Evolutionary conservation across 345 rosid species (phyloP).

Genomic region (Eucalyptus decipiens): DNA sequence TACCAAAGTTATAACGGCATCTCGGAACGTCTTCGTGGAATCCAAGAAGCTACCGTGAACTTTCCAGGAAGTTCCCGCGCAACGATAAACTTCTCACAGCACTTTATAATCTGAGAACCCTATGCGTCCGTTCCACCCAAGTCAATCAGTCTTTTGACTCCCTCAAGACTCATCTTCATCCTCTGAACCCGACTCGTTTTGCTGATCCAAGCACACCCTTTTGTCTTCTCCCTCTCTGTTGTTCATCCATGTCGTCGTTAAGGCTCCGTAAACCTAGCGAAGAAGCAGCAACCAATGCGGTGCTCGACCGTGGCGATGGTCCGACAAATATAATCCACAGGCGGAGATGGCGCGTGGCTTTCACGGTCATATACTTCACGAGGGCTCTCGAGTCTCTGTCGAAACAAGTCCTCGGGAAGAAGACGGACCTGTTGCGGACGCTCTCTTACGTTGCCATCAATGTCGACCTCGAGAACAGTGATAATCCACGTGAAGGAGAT

Average conservation of each 20-base stretch:
- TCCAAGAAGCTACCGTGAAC: background rate
- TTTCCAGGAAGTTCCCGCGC: background rate
- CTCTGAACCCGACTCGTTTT: background rate
- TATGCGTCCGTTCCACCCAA: background rate
- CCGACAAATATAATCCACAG: too few species aligned
- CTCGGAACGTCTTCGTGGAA: too few species aligned
- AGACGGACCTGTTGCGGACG: too few species aligned
- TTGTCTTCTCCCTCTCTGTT: background rate
- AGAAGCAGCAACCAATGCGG: background rate
- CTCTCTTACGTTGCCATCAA: too few species aligned
- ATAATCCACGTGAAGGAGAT: too few species aligned
- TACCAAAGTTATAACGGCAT: too few species aligned
- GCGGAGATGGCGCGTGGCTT: too few species aligned
- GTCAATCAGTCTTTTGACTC: background rate
- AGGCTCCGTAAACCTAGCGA: background rate
- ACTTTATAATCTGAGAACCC: background rate
- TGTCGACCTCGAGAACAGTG: too few species aligned
- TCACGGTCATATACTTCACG: too few species aligned
- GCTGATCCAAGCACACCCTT: background rate
- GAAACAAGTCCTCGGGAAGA: too few species aligned
- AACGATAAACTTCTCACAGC: accelerated
- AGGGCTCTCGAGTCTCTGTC: too few species aligned
- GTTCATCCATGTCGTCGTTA: background rate
- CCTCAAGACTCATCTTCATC: background rate
- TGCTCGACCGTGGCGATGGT: too few species aligned